A percentile compares a stretch with the other conserved stretches of the same genome.
Evolutionary conservation across 2,329 filamentous ascomycete genomes (phyloP).

Genomic region (Pestalotiopsis sp.): DNA sequence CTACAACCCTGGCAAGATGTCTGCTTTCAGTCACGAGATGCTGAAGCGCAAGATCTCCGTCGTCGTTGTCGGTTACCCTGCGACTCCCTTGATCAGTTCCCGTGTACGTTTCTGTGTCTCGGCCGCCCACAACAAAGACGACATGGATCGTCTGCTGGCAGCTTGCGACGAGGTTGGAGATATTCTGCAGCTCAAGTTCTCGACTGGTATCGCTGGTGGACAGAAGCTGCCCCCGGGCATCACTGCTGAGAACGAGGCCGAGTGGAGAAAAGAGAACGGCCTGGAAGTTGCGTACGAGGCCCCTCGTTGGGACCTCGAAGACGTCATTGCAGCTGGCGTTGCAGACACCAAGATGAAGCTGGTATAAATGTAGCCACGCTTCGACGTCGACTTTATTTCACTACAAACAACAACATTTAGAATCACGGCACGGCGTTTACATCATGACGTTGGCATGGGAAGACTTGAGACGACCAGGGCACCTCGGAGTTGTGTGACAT

Average conservation of each 20-base stretch:
- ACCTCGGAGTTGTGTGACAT: constrained; percentile 33
- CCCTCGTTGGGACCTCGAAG: constrained; percentile 83
- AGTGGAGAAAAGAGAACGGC: constrained; percentile 64
- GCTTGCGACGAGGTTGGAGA: constrained; percentile 95
- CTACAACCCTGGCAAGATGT: constrained; percentile 99
- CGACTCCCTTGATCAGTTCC: constrained; percentile 92
- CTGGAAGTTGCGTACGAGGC: constrained; percentile 74
- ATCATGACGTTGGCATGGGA: constrained; percentile 19
- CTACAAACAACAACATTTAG: background rate
- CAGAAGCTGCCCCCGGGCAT: constrained; percentile 76
- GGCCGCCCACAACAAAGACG: constrained; percentile 96
- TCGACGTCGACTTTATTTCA: background rate
- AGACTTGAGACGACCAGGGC: constrained; percentile 27
- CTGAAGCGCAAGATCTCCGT: constrained; percentile 96
- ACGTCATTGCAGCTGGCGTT: constrained; percentile 75
- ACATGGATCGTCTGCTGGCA: constrained; percentile 84
- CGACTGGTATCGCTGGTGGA: constrained; percentile 91
- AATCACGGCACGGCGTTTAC: constrained; percentile 30
- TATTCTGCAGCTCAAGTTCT: constrained; percentile 92
- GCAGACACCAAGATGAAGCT: constrained; percentile 76
- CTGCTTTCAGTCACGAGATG: constrained; percentile 98
- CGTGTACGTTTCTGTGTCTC: constrained; percentile 96
- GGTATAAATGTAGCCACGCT: constrained; percentile 48
- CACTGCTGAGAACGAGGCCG: constrained; percentile 71
- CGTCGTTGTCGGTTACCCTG: constrained; percentile 95